These are phyloP conservation scores for Trypanosoma vivax DNA, from an alignment of 208 protist genomes.

Conservation along the genomic window DNA sequence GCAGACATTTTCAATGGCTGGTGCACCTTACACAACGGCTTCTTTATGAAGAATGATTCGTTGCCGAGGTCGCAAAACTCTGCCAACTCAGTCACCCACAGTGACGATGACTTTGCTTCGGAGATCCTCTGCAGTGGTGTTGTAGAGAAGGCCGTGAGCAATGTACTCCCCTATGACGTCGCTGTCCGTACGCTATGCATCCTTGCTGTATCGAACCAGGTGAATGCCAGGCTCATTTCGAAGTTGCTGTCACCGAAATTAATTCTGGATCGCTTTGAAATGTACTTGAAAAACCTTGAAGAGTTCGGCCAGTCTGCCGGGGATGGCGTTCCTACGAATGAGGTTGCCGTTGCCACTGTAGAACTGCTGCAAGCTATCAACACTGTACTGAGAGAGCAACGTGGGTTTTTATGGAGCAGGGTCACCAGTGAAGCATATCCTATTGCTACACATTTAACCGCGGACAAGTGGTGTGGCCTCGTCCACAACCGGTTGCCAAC, in stretches of 20 bases:
- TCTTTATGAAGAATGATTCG: constrained; percentile 14
- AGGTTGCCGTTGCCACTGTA: constrained; percentile 58
- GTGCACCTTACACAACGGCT: constrained; percentile 42
- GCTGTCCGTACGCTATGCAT: constrained; percentile 61
- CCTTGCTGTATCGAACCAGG: constrained; percentile 36
- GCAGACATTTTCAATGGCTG: constrained; percentile 80
- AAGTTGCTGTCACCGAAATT: constrained; percentile 19
- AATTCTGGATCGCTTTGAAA: constrained; percentile 40
- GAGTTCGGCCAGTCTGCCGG: background rate
- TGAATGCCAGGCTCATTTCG: constrained; percentile 44
- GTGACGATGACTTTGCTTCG: constrained; percentile 43
- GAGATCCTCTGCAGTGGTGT: constrained; percentile 42
- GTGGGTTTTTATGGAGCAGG: constrained; percentile 22
- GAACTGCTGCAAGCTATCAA: constrained; percentile 57
- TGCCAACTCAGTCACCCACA: constrained; percentile 2
- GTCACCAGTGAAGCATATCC: constrained; percentile 29
- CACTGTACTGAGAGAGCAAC: constrained; percentile 24
- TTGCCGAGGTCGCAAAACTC: background rate
- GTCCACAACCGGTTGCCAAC: constrained; percentile 14
- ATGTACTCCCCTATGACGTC: constrained; percentile 78
- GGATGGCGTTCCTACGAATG: constrained; percentile 23
- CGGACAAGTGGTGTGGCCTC: constrained; percentile 45
- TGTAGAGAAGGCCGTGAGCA: constrained; percentile 62
- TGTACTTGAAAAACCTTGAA: constrained; percentile 28
- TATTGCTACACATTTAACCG: constrained; percentile 22